Percentiles rank a stretch among this genome's conserved stretches.
Evolutionary conservation across 768 basidiomycete genomes (phyloP).

Genomic region (Trametes cingulata): DNA sequence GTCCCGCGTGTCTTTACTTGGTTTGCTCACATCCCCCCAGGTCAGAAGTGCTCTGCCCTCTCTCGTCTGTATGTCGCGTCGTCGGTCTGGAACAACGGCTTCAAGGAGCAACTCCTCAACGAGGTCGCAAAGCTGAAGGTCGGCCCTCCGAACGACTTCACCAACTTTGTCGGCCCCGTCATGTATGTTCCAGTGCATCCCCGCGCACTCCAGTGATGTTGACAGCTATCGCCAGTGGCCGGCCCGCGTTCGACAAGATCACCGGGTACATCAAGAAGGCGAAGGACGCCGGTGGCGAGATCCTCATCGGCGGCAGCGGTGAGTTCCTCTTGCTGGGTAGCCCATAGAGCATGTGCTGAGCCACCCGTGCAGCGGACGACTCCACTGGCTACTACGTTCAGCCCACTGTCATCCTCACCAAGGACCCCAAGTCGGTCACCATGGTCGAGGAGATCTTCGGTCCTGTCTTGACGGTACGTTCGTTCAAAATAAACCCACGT

Average conservation of each 20-base stretch:
- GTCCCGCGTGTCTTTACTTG: background rate
- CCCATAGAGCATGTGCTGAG: background rate
- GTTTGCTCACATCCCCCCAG: slow-evolving; percentile 35
- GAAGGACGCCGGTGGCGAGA: slow-evolving; percentile 84
- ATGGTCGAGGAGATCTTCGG: slow-evolving; percentile 98
- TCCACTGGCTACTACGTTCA: slow-evolving; percentile 92
- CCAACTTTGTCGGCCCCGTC: slow-evolving; percentile 94
- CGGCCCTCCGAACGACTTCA: slow-evolving; percentile 72
- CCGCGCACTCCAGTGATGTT: background rate
- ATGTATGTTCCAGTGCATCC: slow-evolving; percentile 59
- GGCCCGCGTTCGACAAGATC: slow-evolving; percentile 88
- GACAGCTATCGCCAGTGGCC: slow-evolving; percentile 50
- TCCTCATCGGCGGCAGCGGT: slow-evolving; percentile 85
- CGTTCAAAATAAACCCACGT: background rate
- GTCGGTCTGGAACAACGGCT: slow-evolving; percentile 82
- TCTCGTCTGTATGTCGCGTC: slow-evolving; percentile 90
- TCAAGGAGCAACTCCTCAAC: slow-evolving; percentile 74
- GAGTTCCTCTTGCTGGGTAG: slow-evolving; percentile 21
- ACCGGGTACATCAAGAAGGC: slow-evolving; percentile 82
- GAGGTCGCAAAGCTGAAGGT: slow-evolving; percentile 86
- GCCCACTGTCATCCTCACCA: slow-evolving; percentile 91
- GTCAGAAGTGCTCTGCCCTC: slow-evolving; percentile 96
- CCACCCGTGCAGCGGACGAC: slow-evolving; percentile 61
- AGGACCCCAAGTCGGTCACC: slow-evolving; percentile 85
- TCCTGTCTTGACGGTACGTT: slow-evolving; percentile 80